phyloP scores from a whole-genome alignment of 164 flowering plant species.

The Magnolia sinica region DNA sequence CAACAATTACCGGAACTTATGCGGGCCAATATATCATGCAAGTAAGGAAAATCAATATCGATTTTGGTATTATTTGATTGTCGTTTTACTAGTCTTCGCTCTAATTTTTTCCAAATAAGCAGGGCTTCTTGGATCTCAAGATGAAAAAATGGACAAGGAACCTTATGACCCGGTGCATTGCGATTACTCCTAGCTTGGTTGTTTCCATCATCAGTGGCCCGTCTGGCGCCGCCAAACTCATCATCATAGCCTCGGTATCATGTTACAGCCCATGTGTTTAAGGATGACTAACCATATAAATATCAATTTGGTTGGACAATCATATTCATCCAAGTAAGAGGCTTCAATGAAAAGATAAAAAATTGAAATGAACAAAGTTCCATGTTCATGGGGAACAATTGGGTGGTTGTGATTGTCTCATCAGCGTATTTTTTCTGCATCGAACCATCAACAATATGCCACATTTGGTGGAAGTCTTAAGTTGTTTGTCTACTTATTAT shows the following conservation, averaged over 20 bases:
- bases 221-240: slow-evolving; percentile 67
- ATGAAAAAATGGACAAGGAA: slow-evolving; percentile 74
- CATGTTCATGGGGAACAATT: too few species aligned
- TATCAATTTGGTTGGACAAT: too few species aligned
- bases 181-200: slow-evolving; percentile 71
- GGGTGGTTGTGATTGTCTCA: too few species aligned
- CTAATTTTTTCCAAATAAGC: not conserved
- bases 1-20: slow-evolving; percentile 18
- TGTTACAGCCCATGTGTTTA: not conserved
- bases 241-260: slow-evolving; percentile 75
- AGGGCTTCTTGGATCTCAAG: slow-evolving; percentile 81
- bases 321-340: too few species aligned
- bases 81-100: not conserved
- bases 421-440: too few species aligned
- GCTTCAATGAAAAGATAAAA: too few species aligned
- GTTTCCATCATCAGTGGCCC: slow-evolving; percentile 76
- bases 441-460: too few species aligned
- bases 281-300: not conserved
- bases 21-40: slow-evolving; percentile 22
- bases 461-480: too few species aligned
- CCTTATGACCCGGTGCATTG: slow-evolving; percentile 60
- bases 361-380: too few species aligned
- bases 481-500: too few species aligned
- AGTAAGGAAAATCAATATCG: slow-evolving; percentile 3
- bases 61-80: not conserved